Base-by-base conservation (phyloP, 1,139 yeast genomes). In the Tardiomyces depauwii region DNA sequence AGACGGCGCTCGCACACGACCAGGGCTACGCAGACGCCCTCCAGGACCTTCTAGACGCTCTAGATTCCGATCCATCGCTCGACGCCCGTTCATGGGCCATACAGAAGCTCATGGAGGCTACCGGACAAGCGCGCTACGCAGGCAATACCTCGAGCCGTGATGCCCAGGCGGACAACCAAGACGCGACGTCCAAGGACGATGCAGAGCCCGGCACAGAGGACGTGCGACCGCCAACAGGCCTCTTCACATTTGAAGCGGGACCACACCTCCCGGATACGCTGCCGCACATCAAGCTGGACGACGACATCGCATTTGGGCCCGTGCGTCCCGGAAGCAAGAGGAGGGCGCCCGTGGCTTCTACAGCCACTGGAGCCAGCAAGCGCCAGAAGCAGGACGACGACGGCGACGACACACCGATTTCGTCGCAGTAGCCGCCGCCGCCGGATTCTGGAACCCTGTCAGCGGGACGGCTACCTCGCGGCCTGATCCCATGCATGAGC, bases 21-120 rank as follows among this genome's bases (percentile, higher is more conserved):
- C 58, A 58, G 44, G 63, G 63, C 18, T 59, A 59, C 48, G 44
- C 50, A 13, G 56, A 57, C 40, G 61, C 62, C 13, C 41, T 53
- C 36, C 45, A 49, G 30, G 51, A 47, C 19, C 44, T 53, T 13
- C 41, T 53, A 18, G 49, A 44, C 39, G 43, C 41, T 12, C 33
- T 42, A 13, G 49, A 44, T 30, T 41, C 18, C 10, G 36, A 30
- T 30, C 36, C 36, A 10, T 3, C 36, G 4, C 32, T 42, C 18
- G 45, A 46, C 38, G 42, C 42, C 9, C 44, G 40, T 19, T 13
- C 41, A 11, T 46, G 48, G 48, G 48, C 44, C 16, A 33, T 41
- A 12, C 41, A 39, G 10, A 45, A 44, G 36, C 46, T 43, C 14
- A 39, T 40, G 13, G 45, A 44, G 7, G 28, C 43, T 12, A 41